These are phyloP conservation scores for Heterobasidion parviporum DNA, from an alignment of 1,284 basidiomycete species.

Conservation along the genomic window DNA sequence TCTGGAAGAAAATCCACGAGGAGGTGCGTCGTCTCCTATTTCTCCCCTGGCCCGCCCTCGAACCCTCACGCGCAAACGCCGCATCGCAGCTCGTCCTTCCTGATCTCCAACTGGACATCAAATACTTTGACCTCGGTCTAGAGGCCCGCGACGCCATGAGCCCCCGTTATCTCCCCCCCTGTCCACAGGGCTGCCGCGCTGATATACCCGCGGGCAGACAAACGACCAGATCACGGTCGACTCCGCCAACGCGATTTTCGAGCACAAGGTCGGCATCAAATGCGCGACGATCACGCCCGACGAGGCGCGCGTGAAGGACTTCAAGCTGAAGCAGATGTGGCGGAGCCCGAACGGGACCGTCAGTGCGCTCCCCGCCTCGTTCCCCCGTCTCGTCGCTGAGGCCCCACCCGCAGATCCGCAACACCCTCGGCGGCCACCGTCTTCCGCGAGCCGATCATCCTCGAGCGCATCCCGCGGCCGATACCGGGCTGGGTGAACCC, in stretches of 20 bases:
- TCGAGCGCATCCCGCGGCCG: constrained; percentile 85
- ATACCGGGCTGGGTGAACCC: constrained; percentile 97
- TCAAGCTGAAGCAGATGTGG: constrained; percentile 99
- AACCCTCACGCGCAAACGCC: neutral
- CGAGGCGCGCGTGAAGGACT: constrained; percentile 90
- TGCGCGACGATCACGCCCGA: constrained; percentile 99
- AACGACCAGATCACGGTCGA: constrained; percentile 92
- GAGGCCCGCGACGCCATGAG: constrained; percentile 83
- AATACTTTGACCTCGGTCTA: constrained; percentile 96
- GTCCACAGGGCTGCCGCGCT: constrained; percentile 3
- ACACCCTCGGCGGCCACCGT: constrained; percentile 95
- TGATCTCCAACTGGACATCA: constrained; percentile 92
- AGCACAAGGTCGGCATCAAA: constrained; percentile 90
- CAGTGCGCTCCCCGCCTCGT: constrained; percentile 19
- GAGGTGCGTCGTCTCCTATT: constrained; percentile 44
- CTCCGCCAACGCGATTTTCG: constrained; percentile 85
- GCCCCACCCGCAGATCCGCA: constrained; percentile 64
- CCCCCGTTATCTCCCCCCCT: neutral
- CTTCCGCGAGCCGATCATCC: constrained; percentile 97
- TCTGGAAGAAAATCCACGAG: constrained; percentile 98
- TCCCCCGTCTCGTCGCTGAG: neutral
- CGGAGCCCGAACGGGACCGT: constrained; percentile 92
- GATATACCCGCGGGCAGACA: constrained; percentile 44
- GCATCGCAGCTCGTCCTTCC: constrained; percentile 79
- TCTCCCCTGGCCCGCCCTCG: too few relatives aligned